Percentiles rank a stretch among this genome's conserved stretches.
phyloP scores from a whole-genome alignment of 1,284 basidiomycete species.

The Trichosporon faecale region DNA sequence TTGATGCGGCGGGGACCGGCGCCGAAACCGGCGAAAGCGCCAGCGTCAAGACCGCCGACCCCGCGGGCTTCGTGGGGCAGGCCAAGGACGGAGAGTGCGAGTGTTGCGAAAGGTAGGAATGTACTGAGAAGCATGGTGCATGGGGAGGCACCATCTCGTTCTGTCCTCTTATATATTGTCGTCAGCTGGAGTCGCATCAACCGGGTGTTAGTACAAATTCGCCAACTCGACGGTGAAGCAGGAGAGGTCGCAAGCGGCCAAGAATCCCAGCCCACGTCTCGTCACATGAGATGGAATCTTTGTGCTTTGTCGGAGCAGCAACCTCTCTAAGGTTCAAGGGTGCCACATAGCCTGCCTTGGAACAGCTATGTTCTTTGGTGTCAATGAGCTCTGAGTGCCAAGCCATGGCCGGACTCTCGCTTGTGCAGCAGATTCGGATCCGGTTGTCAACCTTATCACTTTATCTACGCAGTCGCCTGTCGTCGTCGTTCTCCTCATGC shows the following conservation, averaged over 20 bases:
- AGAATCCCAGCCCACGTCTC: not conserved
- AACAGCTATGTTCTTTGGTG: not conserved
- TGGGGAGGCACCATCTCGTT: not conserved
- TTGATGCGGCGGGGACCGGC: not conserved
- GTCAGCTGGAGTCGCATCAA: too few species aligned
- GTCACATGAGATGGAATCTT: not conserved
- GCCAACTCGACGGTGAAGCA: too few species aligned
- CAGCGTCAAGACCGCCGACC: slow-evolving; percentile 6
- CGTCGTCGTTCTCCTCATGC: not conserved
- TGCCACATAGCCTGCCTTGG: not conserved
- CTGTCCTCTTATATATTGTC: not conserved
- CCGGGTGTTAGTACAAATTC: too few species aligned
- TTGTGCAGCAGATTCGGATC: not conserved
- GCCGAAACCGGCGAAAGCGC: slow-evolving; percentile 4
- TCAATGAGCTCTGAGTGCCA: not conserved
- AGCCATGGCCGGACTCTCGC: not conserved
- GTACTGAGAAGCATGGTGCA: not conserved
- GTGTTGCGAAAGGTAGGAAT: not conserved
- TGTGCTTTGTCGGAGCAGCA: not conserved
- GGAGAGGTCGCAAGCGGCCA: not conserved
- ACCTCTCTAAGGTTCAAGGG: not conserved
- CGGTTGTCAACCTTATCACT: not conserved
- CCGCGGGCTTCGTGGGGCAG: not conserved
- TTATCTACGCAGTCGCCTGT: not conserved
- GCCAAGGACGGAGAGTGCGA: not conserved